Evolutionary conservation across 1,139 yeast species (phyloP), one percentile per base, ranked within the genome.

Genomic region (Blastobotrys malaysiensis): DNA sequence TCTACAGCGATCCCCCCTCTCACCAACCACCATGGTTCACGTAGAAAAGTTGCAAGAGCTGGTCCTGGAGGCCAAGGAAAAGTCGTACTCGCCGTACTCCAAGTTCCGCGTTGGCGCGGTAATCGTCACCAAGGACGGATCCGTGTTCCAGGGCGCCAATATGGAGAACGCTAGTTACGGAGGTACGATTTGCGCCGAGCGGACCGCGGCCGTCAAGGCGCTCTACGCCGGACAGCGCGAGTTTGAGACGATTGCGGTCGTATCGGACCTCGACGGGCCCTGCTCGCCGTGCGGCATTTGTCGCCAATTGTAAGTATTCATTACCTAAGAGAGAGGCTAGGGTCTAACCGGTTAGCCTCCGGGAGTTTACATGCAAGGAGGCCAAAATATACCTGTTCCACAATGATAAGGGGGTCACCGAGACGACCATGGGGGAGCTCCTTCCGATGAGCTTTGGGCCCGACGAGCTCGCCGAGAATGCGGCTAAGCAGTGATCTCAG

Each of bases 221-320:
- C 78, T 84, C 74, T 74, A 77, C 64, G 70, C 72, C 56, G 80
- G 87, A 45, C 69, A 77, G 63, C 69, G 63, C 9, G 52, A 62
- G 31, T 81, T 83, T 67, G 75, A 72, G 57, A 87, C 86, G 3
- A 77, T 90, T 55, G 97, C 90, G 1, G 83, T 89, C 22, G 75
- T 88, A 3, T 79, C 89, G 31, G 93, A 87, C 64, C 69, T 80
- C 21, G 73, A 72, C 0, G 77, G 77, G 11, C 77, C 84, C 22
- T 83, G 88, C 16, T 77, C 91, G 9, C 99, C 99, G 0, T 93
- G 99, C 69, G 99, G 99, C 2, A 85, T 93, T 47, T 93, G 99
- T 65, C 77, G 99, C 55, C 99, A 93, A 68, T 80, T 87, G 65
- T 65, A 59, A 55, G 70, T 63, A 48, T 22, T 20, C 16, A 43